Percentiles rank a stretch among this genome's conserved stretches.
Conservation (phyloP, 106 monocot species). For the Triglochin maritima region DNA sequence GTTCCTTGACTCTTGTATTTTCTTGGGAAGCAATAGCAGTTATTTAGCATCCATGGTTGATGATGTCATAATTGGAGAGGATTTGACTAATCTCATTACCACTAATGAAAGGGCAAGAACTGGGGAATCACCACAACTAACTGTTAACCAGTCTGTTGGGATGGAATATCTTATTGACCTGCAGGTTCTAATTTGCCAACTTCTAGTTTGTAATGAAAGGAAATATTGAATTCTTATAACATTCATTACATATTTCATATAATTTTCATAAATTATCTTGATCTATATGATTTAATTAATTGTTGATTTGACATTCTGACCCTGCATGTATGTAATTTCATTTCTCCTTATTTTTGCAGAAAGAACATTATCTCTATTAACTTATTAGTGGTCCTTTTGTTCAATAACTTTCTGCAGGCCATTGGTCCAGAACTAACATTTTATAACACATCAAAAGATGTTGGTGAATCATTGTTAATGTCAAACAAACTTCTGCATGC, state of each 20-base stretch:
- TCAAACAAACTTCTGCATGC: constrained; percentile 83
- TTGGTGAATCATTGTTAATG: constrained; percentile 43
- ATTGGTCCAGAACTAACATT: constrained; percentile 92
- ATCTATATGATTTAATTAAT: not conserved
- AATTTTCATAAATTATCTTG: not conserved
- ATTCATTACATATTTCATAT: not conserved
- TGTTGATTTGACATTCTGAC: not conserved
- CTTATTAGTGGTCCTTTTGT: not conserved
- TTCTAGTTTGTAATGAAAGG: not conserved
- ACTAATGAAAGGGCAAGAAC: constrained; percentile 15
- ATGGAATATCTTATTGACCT: constrained; percentile 47
- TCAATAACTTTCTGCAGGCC: constrained; percentile 34
- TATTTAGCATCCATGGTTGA: constrained; percentile 80
- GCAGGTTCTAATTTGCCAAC: constrained; percentile 32
- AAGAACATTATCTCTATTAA: not conserved
- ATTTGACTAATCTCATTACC: constrained; percentile 12
- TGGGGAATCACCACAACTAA: constrained; percentile 4
- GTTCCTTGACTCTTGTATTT: constrained; percentile 85
- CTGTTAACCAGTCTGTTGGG: constrained; percentile 28
- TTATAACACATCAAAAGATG: constrained; percentile 61
- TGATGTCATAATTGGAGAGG: constrained; percentile 44
- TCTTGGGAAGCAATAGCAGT: constrained; percentile 67
- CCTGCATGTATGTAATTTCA: not conserved
- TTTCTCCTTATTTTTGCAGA: not conserved
- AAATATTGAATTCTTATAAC: not conserved